Percentiles rank a stretch among this genome's conserved stretches.
phyloP scores from a whole-genome alignment of 768 basidiomycete species.

The Boletus coccyginus region DNA sequence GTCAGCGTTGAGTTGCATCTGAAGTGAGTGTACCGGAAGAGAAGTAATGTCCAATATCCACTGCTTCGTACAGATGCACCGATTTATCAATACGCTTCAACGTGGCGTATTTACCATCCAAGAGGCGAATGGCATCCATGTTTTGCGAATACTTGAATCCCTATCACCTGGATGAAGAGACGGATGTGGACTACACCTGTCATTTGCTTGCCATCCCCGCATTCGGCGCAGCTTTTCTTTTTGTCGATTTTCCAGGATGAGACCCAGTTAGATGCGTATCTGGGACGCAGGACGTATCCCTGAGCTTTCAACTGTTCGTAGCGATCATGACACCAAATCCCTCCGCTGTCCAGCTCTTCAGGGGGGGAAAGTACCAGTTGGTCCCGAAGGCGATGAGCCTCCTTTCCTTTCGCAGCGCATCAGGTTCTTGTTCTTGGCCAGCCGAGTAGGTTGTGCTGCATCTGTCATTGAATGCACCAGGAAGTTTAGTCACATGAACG shows the following conservation, averaged over 20 bases:
- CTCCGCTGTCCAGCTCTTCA: neutral
- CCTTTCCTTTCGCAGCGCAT: too few relatives aligned
- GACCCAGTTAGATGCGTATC: neutral
- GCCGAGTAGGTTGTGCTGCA: too few relatives aligned
- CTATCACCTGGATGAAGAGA: neutral
- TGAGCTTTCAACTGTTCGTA: neutral
- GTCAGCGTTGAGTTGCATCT: constrained; percentile 15
- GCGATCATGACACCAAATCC: neutral
- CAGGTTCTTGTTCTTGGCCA: neutral
- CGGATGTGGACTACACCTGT: neutral
- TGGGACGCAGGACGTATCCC: constrained; percentile 2
- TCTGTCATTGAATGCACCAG: neutral
- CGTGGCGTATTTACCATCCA: constrained; percentile 26
- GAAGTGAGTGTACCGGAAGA: neutral
- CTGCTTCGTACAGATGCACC: constrained; percentile 20
- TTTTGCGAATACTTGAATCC: neutral
- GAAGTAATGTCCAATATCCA: constrained; percentile 25
- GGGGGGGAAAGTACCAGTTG: neutral
- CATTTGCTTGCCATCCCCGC: neutral
- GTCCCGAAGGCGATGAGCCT: neutral
- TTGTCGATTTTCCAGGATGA: neutral
- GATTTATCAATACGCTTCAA: constrained; percentile 25
- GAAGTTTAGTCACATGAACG: neutral
- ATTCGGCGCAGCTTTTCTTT: neutral
- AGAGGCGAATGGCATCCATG: constrained; percentile 27